phyloP scores from a whole-genome alignment of 129 eudicot species.

The Lactuca saligna region DNA sequence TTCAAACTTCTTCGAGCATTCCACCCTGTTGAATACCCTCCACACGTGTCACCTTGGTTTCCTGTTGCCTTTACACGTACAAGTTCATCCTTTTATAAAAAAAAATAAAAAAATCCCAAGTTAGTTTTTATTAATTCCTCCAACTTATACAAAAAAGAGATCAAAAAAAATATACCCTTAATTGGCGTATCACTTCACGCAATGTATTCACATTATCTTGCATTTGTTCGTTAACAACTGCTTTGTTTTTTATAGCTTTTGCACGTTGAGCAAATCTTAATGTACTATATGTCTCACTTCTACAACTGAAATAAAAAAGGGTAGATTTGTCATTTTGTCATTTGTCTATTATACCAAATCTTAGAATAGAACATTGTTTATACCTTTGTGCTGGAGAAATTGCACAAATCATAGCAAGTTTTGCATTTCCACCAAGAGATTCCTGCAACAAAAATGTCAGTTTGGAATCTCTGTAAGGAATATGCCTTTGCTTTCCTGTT shows the following conservation, averaged over 20 bases:
- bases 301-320: conserved; percentile 58
- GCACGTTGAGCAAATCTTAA: conserved; percentile 95
- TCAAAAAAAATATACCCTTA: conserved; percentile 43
- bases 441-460: conserved; percentile 95
- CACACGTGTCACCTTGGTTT: conserved; percentile 48
- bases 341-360: not conserved
- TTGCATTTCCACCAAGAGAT: conserved; percentile 98
- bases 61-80: conserved; percentile 63
- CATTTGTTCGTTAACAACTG: conserved; percentile 80
- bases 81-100: conserved; percentile 67
- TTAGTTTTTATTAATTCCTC: conserved; percentile 1
- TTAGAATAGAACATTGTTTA: too few relatives aligned
- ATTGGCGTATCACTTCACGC: conserved; percentile 77
- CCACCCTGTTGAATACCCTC: conserved; percentile 70
- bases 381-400: conserved; percentile 89
- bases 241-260: conserved; percentile 92
- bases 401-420: conserved; percentile 94
- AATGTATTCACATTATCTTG: conserved; percentile 84
- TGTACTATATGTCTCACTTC: conserved; percentile 87
- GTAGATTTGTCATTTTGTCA: conserved; percentile 17
- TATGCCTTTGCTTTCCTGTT: conserved; percentile 96
- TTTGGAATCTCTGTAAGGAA: conserved; percentile 95
- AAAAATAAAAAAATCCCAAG: not conserved
- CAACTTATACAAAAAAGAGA: not conserved
- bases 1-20: conserved; percentile 79